These are phyloP conservation scores for Rheum nobile DNA, from an alignment of 148 eudicot species.

Conservation along the genomic window DNA sequence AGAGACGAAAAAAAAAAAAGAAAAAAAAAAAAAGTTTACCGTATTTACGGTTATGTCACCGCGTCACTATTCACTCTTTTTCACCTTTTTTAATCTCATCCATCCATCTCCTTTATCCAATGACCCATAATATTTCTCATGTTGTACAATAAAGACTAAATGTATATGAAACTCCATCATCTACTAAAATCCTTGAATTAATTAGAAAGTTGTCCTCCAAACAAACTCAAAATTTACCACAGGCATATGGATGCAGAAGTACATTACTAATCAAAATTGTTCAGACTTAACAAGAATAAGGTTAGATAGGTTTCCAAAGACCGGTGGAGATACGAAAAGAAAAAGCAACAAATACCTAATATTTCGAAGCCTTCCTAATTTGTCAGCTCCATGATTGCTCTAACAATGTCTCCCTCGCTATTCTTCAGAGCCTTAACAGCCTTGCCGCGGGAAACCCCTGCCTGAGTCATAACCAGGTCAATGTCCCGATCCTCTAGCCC, in stretches of 20 bases:
- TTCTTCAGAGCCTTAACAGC: slow-evolving; percentile 63
- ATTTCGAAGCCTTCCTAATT: slow-evolving; percentile 11
- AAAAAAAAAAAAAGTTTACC: no score
- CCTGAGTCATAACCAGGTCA: slow-evolving; percentile 58
- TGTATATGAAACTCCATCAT: no score
- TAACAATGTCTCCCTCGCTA: slow-evolving; percentile 45
- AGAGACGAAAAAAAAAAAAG: no score
- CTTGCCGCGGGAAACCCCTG: slow-evolving; percentile 42
- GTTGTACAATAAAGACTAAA: no score
- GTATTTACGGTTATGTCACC: no score
- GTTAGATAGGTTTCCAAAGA: not conserved
- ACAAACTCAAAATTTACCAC: no score
- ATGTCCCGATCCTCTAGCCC: slow-evolving; percentile 56
- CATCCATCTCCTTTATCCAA: no score
- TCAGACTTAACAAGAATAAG: not conserved
- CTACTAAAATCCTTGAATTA: no score
- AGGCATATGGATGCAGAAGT: not conserved
- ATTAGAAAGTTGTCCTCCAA: not conserved
- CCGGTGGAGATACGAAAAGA: not conserved
- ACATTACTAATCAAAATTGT: not conserved
- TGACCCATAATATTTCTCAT: no score
- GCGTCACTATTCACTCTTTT: no score
- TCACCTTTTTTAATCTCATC: no score
- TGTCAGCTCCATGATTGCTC: slow-evolving; percentile 61
- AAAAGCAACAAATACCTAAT: no score